Base-by-base conservation (phyloP, 1,284 basidiomycete genomes). In the Ganoderma meredithae region DNA sequence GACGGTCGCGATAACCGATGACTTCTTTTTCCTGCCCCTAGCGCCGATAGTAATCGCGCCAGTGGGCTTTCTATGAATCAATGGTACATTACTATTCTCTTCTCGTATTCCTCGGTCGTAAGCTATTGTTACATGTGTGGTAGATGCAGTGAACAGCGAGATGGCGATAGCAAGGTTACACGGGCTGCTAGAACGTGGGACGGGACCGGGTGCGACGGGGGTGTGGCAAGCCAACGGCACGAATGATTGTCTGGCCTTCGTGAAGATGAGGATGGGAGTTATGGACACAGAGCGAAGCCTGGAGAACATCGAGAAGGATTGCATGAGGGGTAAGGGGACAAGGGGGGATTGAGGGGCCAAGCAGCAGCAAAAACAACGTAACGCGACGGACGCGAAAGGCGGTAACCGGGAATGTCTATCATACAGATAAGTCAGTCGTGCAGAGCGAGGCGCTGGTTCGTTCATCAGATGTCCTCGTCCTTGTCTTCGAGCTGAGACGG, bases 401-500 rank as follows among this genome's bases (percentile, higher is more conserved):
- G 52, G 52, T 15, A 40, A 25, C 36, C 36, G 39, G 41, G 62
- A 66, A 62, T 59, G 67, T 75, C 73, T 74, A 74, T 71, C 68
- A 70, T 74, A 73, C 74, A 74, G 66, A 71, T 70, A 71, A 76
- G 68, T 73, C 71, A 70, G 58, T 60, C 58, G 22, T 60, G 40
- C 58, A 41, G 58, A 19, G 25, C 22, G 70, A 67, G 69, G 65
- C 65, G 52, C 62, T 58, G 56, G 41, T 63, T 55, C 55, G 63
- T 63, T 59, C 64, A 43, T 87, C 80, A 93, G 75, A 93, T 90
- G 77, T 94, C 92, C 80, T 95, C 94, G 78, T 95, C 94, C 81
- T 92, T 92, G 83, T 97, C 96, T 78, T 97, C 95, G 78, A 98
- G 79, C 81, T 97, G 95, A 74, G 92, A 93, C 40, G 97, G 97